Evolutionary conservation across 305 asterid species (phyloP).

Genomic region (Rubia tinctorum): DNA sequence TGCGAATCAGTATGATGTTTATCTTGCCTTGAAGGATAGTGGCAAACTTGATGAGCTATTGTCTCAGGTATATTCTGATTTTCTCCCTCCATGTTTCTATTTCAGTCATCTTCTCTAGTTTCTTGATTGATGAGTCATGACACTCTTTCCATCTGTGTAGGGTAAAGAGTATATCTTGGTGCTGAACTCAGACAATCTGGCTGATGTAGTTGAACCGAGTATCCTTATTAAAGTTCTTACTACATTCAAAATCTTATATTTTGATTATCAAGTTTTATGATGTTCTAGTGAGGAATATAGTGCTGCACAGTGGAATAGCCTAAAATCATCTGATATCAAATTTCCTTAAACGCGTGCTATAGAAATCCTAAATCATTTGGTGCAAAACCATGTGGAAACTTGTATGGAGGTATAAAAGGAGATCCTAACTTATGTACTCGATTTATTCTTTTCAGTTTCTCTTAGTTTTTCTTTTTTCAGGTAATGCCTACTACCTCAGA

Average conservation of each 20-base stretch:
- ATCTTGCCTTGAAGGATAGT: constrained; percentile 57
- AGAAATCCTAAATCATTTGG: constrained; percentile 78
- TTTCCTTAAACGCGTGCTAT: constrained; percentile 37
- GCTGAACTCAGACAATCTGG: constrained; percentile 77
- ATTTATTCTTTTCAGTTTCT: constrained; percentile 21
- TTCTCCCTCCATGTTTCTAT: constrained; percentile 13
- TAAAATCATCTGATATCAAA: constrained; percentile 1
- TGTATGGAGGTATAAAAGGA: constrained; percentile 68
- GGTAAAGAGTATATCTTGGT: constrained; percentile 85
- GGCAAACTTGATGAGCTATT: constrained; percentile 58
- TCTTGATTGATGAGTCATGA: not conserved
- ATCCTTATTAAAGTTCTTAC: constrained; percentile 47
- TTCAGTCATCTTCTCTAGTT: not conserved
- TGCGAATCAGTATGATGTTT: constrained; percentile 46
- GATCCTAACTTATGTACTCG: constrained; percentile 17
- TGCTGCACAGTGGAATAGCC: not conserved
- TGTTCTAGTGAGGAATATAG: not conserved
- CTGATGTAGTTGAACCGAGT: constrained; percentile 76
- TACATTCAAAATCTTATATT: constrained; percentile 9
- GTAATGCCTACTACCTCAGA: constrained; percentile 62
- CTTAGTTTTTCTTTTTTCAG: constrained; percentile 38
- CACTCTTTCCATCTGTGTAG: constrained; percentile 35
- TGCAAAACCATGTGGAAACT: constrained; percentile 47
- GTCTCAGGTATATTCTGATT: constrained; percentile 55
- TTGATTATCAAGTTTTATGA: not conserved